phyloP scores from a whole-genome alignment of 2,329 filamentous ascomycete species.

The Fusarium abutilonis region DNA sequence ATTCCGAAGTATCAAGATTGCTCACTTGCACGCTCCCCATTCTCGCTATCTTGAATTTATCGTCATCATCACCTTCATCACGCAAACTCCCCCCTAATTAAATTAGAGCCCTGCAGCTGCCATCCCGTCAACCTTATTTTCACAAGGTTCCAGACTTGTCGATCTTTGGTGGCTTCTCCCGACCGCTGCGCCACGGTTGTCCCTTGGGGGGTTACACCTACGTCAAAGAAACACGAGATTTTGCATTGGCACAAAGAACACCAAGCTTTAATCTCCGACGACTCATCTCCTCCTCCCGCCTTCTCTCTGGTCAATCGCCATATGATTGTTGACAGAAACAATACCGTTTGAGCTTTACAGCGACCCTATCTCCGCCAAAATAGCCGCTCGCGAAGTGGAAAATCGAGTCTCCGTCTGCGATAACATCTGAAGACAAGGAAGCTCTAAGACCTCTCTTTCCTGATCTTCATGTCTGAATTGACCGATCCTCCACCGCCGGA shows the following conservation, averaged over 20 bases:
- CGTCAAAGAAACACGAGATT: conserved; percentile 40
- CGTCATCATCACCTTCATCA: conserved; percentile 2
- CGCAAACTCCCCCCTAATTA: conserved; percentile 11
- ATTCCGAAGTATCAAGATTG: background rate
- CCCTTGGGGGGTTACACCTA: conserved; percentile 33
- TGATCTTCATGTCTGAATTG: conserved; percentile 20
- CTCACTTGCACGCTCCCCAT: background rate
- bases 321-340: background rate
- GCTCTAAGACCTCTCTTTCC: conserved; percentile 21
- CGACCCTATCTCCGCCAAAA: conserved; percentile 16
- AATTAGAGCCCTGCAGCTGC: conserved; percentile 34
- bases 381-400: conserved; percentile 12
- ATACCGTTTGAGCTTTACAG: conserved; percentile 1
- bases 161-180: conserved; percentile 32
- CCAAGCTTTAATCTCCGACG: conserved; percentile 27
- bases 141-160: conserved; percentile 10
- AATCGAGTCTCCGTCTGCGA: conserved; percentile 17
- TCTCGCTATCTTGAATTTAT: background rate
- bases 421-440: conserved; percentile 28
- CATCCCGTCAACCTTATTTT: conserved; percentile 38
- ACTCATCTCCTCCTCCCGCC: conserved; percentile 4
- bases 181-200: conserved; percentile 34
- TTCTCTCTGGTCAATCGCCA: background rate
- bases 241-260: conserved; percentile 36
- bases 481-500: conserved; percentile 7